Evolutionary conservation across 129 eudicot genomes (phyloP).

Genomic region (Smallanthus sonchifolius): DNA sequence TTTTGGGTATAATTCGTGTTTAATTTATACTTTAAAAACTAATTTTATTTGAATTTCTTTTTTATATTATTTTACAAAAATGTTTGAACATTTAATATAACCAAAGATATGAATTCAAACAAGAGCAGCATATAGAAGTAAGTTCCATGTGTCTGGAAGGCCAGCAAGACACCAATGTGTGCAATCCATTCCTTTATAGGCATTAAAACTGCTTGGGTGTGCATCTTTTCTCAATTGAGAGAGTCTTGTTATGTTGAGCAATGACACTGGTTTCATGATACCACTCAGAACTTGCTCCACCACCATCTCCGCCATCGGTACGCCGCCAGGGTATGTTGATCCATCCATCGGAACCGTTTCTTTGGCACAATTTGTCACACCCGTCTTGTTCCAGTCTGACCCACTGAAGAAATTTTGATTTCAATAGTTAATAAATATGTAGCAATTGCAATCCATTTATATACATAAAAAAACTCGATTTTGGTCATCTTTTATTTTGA

Average conservation of each 20-base stretch:
- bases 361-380: constrained; percentile 37
- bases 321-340: constrained; percentile 41
- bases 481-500: too few species aligned
- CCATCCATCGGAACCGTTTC: constrained; percentile 49
- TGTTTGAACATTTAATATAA: not conserved
- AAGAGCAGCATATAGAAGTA: constrained; percentile 40
- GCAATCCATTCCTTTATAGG: constrained; percentile 53
- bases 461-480: too few species aligned
- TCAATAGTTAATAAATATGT: not conserved
- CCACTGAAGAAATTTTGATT: constrained; percentile 32
- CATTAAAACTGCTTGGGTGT: constrained; percentile 55
- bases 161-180: constrained; percentile 92
- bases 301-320: constrained; percentile 40
- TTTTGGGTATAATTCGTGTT: too few species aligned
- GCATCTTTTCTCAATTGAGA: constrained; percentile 74
- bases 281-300: constrained; percentile 48
- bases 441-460: too few species aligned
- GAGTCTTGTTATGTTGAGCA: constrained; percentile 54
- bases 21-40: too few species aligned
- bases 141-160: constrained; percentile 74
- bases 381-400: constrained; percentile 41
- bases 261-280: constrained; percentile 31
- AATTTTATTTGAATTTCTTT: too few species aligned
- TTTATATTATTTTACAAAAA: too few species aligned
- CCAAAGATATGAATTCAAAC: not conserved